phyloP scores from a whole-genome alignment of 192 early-diverging fungal species.

The Dimargaris cristalligena region DNA sequence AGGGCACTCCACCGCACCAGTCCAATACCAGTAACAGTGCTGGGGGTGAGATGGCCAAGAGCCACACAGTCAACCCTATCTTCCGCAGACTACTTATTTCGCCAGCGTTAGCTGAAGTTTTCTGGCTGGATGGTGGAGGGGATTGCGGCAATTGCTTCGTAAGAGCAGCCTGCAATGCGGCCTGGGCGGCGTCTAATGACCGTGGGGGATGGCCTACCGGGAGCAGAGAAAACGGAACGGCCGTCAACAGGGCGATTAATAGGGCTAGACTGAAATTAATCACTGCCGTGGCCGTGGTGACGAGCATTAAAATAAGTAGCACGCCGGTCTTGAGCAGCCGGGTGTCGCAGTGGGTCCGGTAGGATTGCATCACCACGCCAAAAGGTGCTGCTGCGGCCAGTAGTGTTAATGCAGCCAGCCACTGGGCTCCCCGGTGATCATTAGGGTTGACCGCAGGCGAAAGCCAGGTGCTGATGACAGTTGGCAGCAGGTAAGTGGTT shows the following conservation, averaged over 20 bases:
- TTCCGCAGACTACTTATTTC: no score
- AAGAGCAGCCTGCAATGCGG: neutral
- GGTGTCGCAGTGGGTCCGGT: constrained; percentile 39
- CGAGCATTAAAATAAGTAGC: constrained; percentile 29
- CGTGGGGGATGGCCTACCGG: constrained; percentile 16
- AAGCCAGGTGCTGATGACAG: constrained; percentile 11
- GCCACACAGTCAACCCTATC: constrained; percentile 29
- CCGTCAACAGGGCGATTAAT: constrained; percentile 31
- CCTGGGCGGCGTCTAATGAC: neutral
- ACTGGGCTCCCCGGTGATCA: constrained; percentile 17
- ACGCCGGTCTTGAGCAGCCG: constrained; percentile 31
- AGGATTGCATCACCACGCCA: constrained; percentile 22
- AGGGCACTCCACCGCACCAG: constrained; percentile 18
- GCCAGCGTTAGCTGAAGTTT: constrained; percentile 5
- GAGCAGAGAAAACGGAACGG: constrained; percentile 42
- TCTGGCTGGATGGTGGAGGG: constrained; percentile 9
- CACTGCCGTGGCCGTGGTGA: constrained; percentile 43
- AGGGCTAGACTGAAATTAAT: constrained; percentile 60
- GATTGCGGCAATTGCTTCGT: no score
- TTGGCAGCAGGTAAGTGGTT: constrained; percentile 27
- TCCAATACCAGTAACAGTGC: constrained; percentile 28
- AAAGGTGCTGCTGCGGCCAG: no score
- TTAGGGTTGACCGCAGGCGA: constrained; percentile 13
- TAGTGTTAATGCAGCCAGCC: constrained; percentile 16
- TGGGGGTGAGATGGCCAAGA: constrained; percentile 34